These are phyloP conservation scores for Mycena albidolilacea DNA, from an alignment of 768 basidiomycete species.

Conservation along the genomic window DNA sequence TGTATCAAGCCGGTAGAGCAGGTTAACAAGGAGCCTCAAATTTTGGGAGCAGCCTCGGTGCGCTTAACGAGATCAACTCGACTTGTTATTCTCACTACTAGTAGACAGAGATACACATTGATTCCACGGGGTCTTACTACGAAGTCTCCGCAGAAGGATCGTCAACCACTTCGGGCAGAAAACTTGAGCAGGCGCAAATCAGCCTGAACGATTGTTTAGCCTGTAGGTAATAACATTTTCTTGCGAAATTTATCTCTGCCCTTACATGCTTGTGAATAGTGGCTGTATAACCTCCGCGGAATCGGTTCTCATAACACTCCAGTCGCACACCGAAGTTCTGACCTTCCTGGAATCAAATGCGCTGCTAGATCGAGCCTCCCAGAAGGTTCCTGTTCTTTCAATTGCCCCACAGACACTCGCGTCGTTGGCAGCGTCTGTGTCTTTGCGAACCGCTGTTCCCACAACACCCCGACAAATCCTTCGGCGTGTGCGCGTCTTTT, in stretches of 20 bases:
- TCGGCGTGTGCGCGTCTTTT: constrained; percentile 80
- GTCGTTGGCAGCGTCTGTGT: constrained; percentile 77
- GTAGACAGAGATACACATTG: constrained; percentile 95
- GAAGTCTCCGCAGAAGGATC: constrained; percentile 70
- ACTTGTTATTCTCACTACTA: constrained; percentile 4
- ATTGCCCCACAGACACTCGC: constrained; percentile 92
- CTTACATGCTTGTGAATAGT: constrained; percentile 55
- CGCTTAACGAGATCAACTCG: constrained; percentile 24
- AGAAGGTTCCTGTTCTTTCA: constrained; percentile 82
- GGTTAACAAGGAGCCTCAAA: constrained; percentile 49
- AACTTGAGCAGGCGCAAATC: constrained; percentile 94
- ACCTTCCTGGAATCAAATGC: constrained; percentile 78
- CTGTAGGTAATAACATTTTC: constrained; percentile 80
- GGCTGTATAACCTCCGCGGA: constrained; percentile 99
- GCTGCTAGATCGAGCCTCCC: constrained; percentile 51
- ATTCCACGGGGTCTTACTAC: constrained; percentile 88
- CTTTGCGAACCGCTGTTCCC: constrained; percentile 59
- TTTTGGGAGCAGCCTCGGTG: constrained; percentile 56
- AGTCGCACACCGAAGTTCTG: constrained; percentile 95
- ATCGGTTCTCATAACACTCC: constrained; percentile 95
- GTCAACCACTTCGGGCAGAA: constrained; percentile 56
- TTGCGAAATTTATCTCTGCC: neutral
- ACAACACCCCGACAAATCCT: constrained; percentile 74
- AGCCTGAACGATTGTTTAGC: constrained; percentile 98
- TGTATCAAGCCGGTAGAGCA: constrained; percentile 95